These are phyloP conservation scores for Boletellus deceptivus DNA, from an alignment of 1,284 basidiomycete genomes.

Conservation along the genomic window DNA sequence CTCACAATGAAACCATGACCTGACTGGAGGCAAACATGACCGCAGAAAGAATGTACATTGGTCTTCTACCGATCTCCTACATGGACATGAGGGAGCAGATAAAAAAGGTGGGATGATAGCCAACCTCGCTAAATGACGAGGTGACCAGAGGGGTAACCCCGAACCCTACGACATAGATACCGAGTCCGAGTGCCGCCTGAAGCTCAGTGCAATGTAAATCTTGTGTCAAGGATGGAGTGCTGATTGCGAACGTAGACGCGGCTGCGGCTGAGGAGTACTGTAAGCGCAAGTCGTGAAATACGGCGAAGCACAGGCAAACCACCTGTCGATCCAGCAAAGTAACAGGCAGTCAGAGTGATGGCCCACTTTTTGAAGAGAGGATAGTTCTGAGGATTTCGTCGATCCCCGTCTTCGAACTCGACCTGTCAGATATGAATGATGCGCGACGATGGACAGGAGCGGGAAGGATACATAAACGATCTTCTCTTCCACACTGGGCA, in stretches of 20 bases:
- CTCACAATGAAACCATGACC: constrained; percentile 42
- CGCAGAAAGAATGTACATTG: constrained; percentile 43
- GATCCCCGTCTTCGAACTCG: constrained; percentile 27
- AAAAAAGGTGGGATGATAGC: background rate
- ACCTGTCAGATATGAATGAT: constrained; percentile 18
- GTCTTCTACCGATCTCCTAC: constrained; percentile 46
- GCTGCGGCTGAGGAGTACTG: constrained; percentile 25
- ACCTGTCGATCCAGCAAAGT: constrained; percentile 20
- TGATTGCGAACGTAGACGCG: constrained; percentile 41
- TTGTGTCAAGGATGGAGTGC: constrained; percentile 37
- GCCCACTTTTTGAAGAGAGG: constrained; percentile 25
- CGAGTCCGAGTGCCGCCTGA: constrained; percentile 38
- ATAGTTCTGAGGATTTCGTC: constrained; percentile 25
- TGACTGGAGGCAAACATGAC: constrained; percentile 39
- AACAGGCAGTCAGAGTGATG: constrained; percentile 24
- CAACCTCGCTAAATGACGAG: constrained; percentile 46
- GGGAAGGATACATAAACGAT: constrained; percentile 8
- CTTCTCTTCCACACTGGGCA: constrained; percentile 3
- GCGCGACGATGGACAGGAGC: background rate
- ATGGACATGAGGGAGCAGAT: background rate
- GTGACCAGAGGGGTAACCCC: constrained; percentile 44
- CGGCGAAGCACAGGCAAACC: background rate
- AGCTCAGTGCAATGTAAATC: constrained; percentile 40
- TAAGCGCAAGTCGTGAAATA: constrained; percentile 1
- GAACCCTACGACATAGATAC: constrained; percentile 46